Conservation (phyloP, 495 filamentous ascomycete genomes). For the Hyaloscypha bicolor region DNA sequence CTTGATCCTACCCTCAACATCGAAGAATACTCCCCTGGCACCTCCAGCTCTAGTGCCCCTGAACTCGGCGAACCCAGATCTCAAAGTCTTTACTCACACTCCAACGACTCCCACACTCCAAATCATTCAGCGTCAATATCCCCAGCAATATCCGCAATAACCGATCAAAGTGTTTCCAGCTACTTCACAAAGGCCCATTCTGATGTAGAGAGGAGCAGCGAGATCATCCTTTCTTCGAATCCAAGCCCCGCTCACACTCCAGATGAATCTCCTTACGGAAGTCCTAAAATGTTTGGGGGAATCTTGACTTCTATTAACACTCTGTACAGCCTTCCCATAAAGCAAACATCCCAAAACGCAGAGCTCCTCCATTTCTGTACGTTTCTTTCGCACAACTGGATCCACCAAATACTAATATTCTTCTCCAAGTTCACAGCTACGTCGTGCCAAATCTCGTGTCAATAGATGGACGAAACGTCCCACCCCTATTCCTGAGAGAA, state of each 20-base stretch:
- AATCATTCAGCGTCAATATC: background rate
- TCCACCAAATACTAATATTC: background rate
- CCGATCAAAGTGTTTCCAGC: background rate
- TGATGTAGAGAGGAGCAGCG: background rate
- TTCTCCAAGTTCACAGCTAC: constrained; percentile 26
- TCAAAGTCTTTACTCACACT: background rate
- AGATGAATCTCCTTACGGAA: background rate
- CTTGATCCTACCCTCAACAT: background rate
- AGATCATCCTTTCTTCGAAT: background rate
- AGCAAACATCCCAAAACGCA: constrained; percentile 25
- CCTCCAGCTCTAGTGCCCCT: background rate
- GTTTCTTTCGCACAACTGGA: background rate
- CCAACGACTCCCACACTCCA: background rate
- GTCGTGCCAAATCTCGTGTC: constrained; percentile 32
- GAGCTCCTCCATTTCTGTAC: constrained; percentile 34
- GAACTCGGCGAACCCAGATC: background rate
- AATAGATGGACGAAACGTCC: constrained; percentile 28
- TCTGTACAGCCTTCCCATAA: constrained; percentile 22
- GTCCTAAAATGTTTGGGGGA: constrained; percentile 22
- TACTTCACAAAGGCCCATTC: background rate
- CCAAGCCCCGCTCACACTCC: background rate
- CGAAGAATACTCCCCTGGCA: background rate
- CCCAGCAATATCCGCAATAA: background rate
- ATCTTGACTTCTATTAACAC: constrained; percentile 29
- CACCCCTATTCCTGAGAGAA: constrained; percentile 21